Evolutionary conservation across 148 eudicot genomes (phyloP).

Genomic region (Chenopodium album): DNA sequence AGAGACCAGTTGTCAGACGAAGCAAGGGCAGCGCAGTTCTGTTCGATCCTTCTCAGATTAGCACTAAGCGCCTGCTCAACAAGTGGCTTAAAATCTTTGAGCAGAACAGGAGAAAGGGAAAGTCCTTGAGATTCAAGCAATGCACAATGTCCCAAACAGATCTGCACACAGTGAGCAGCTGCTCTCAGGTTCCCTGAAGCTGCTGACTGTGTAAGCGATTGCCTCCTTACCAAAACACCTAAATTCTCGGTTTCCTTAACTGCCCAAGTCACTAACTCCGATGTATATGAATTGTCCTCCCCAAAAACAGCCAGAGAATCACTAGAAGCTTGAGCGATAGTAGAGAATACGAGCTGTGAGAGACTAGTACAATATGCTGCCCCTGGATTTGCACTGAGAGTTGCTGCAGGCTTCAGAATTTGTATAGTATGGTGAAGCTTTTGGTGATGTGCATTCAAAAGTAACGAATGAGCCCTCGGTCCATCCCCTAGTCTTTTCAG

Average conservation of each 20-base stretch:
- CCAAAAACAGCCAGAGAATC: constrained; percentile 76
- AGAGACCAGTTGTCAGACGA: constrained; percentile 89
- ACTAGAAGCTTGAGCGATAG: constrained; percentile 77
- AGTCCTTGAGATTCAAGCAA: constrained; percentile 76
- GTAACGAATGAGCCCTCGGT: constrained; percentile 72
- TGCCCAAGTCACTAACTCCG: constrained; percentile 92
- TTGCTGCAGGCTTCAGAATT: constrained; percentile 41
- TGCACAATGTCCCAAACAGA: constrained; percentile 68
- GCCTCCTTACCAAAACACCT: constrained; percentile 55
- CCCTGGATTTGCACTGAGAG: constrained; percentile 31
- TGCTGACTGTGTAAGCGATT: constrained; percentile 56
- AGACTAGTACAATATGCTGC: constrained; percentile 49
- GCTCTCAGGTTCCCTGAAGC: constrained; percentile 70
- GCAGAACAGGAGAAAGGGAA: constrained; percentile 65
- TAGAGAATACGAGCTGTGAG: constrained; percentile 70
- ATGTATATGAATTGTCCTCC: constrained; percentile 66
- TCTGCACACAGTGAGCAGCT: constrained; percentile 68
- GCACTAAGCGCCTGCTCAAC: constrained; percentile 63
- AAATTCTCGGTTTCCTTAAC: constrained; percentile 58
- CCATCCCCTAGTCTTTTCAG: constrained; percentile 84
- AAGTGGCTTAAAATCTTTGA: constrained; percentile 65
- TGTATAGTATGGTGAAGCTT: constrained; percentile 47
- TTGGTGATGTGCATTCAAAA: constrained; percentile 62
- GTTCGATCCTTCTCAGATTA: constrained; percentile 73
- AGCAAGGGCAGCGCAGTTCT: constrained; percentile 67